phyloP scores from a whole-genome alignment of 2,329 filamentous ascomycete genomes.

The Aspergillus novoparasiticus region DNA sequence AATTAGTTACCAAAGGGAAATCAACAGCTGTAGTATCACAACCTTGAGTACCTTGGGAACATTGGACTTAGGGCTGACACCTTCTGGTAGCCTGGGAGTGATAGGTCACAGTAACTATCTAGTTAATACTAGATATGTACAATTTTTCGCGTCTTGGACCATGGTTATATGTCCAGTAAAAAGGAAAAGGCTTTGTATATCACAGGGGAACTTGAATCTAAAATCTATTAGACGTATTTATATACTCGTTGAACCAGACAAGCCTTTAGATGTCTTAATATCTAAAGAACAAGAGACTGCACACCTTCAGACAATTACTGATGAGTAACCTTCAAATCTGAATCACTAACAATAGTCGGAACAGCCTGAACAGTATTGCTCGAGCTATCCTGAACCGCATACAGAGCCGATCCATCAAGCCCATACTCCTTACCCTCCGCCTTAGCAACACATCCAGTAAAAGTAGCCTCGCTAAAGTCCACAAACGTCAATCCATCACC shows the following conservation, averaged over 20 bases:
- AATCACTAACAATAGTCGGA: conserved; percentile 1
- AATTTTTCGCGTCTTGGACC: too few species aligned
- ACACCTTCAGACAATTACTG: conserved; percentile 20
- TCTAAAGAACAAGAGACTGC: background rate
- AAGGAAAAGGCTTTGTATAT: too few species aligned
- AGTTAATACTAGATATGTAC: too few species aligned
- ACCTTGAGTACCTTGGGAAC: too few species aligned
- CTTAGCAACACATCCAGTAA: conserved; percentile 11
- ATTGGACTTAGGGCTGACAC: too few species aligned
- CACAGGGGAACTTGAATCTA: background rate
- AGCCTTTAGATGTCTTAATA: background rate
- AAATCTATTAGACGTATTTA: background rate
- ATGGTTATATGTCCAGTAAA: too few species aligned
- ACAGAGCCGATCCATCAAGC: background rate
- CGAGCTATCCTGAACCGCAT: conserved; percentile 8
- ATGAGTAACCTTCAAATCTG: conserved; percentile 10
- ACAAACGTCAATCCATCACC: conserved; percentile 10
- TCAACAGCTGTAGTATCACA: too few species aligned
- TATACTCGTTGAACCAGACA: background rate
- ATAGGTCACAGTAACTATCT: too few species aligned
- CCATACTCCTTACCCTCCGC: background rate
- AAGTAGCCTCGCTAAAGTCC: conserved; percentile 10
- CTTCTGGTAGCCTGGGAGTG: too few species aligned
- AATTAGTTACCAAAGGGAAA: too few species aligned
- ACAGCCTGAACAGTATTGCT: conserved; percentile 9